Percentiles rank a stretch among this genome's conserved stretches.
Conservation (phyloP, 2,329 filamentous ascomycete genomes). For the Whalleya microplaca region DNA sequence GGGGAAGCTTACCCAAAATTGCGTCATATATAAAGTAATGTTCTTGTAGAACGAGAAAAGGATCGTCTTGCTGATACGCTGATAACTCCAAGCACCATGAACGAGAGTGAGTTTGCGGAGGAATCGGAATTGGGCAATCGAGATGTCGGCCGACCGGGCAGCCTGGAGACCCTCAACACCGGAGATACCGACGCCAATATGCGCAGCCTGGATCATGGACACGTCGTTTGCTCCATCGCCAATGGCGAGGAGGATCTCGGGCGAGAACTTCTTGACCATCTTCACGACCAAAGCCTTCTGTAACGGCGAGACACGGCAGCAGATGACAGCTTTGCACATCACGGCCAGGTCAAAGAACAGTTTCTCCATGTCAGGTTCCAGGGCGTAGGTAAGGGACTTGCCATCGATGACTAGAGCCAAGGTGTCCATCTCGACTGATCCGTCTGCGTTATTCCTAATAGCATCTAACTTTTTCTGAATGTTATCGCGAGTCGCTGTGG, state of each 20-base stretch:
- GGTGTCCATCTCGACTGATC: conserved; percentile 78
- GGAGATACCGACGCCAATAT: conserved; percentile 97
- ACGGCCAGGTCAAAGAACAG: conserved; percentile 90
- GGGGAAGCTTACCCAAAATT: conserved; percentile 81
- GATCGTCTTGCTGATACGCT: conserved; percentile 95
- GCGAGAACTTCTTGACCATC: conserved; percentile 88
- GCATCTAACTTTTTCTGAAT: conserved; percentile 92
- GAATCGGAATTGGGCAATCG: conserved; percentile 94
- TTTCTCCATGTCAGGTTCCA: conserved; percentile 94
- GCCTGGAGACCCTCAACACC: conserved; percentile 97
- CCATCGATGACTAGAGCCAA: conserved; percentile 94
- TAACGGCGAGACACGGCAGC: conserved; percentile 93
- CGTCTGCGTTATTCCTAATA: conserved; percentile 79
- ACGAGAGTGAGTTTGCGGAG: conserved; percentile 92
- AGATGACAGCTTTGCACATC: conserved; percentile 98
- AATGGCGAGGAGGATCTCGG: conserved; percentile 92
- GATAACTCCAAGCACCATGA: conserved; percentile 97
- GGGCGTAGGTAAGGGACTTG: conserved; percentile 88
- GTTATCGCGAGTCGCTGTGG: conserved; percentile 81
- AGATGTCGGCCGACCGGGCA: conserved; percentile 91
- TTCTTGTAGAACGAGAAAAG: conserved; percentile 99
- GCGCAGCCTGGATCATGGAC: conserved; percentile 99
- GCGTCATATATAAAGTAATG: conserved; percentile 97
- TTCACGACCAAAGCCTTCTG: conserved; percentile 98
- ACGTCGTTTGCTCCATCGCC: conserved; percentile 98